These are phyloP conservation scores for Emmonsiellopsis sp. DNA, from an alignment of 2,329 filamentous ascomycete genomes.

Conservation along the genomic window DNA sequence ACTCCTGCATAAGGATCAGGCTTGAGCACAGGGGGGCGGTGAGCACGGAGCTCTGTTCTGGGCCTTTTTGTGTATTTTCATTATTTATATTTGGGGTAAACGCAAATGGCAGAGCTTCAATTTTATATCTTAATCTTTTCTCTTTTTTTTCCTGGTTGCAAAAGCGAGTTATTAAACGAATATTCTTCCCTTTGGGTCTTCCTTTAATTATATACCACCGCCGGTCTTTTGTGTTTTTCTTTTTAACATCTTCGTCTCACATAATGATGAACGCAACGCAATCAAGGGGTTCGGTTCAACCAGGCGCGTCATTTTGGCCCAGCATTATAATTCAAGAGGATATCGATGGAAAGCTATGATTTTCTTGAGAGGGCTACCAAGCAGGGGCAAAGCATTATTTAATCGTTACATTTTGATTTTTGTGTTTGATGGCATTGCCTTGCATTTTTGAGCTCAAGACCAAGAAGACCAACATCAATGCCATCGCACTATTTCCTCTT, in stretches of 20 bases:
- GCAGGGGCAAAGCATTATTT: neutral
- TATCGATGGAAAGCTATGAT: too few relatives aligned
- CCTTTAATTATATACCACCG: neutral
- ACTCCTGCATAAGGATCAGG: neutral
- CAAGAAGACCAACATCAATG: neutral
- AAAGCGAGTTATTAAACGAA: neutral
- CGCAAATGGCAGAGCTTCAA: conserved; percentile 3
- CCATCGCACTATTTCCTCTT: neutral
- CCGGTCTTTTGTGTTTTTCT: neutral
- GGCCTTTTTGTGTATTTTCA: conserved; percentile 1
- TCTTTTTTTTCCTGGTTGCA: neutral
- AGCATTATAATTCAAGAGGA: too few relatives aligned
- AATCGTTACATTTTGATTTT: neutral
- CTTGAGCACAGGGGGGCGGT: neutral
- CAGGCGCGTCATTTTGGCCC: too few relatives aligned
- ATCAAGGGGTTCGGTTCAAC: too few relatives aligned
- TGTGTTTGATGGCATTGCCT: neutral
- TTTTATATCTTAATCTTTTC: neutral
- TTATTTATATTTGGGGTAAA: neutral
- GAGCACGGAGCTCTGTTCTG: neutral
- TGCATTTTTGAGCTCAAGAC: neutral
- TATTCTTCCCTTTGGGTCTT: neutral
- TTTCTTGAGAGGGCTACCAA: neutral
- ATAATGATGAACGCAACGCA: neutral
- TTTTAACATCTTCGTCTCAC: neutral